These are phyloP conservation scores for Sporothrix pseudoabietina DNA, from an alignment of 2,329 filamentous ascomycete genomes.

Conservation along the genomic window DNA sequence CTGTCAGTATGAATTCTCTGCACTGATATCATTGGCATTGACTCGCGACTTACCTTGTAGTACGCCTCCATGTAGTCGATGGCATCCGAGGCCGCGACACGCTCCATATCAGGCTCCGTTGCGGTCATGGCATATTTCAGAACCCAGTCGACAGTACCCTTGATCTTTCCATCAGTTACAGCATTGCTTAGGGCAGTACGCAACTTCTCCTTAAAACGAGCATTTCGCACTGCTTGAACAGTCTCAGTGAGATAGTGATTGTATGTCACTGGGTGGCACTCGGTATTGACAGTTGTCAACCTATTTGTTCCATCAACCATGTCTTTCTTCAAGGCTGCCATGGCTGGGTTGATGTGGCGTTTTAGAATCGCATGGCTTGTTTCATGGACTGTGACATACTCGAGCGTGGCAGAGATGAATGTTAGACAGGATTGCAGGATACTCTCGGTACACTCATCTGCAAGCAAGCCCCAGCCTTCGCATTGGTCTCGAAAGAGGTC, in stretches of 20 bases:
- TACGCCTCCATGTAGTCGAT: slow-evolving; percentile 49
- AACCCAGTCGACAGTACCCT: not conserved
- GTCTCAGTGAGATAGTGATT: slow-evolving; percentile 44
- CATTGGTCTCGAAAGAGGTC: slow-evolving; percentile 43
- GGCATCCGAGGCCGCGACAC: slow-evolving; percentile 44
- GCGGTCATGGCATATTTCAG: not conserved
- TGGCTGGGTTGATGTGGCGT: slow-evolving; percentile 34
- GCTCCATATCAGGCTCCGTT: slow-evolving; percentile 42
- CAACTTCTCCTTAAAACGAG: slow-evolving; percentile 12
- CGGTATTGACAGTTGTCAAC: slow-evolving; percentile 38
- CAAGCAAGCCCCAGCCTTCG: slow-evolving; percentile 39
- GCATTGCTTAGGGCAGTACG: not conserved
- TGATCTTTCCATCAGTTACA: not conserved
- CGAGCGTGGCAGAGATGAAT: slow-evolving; percentile 35
- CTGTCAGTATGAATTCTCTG: too few species aligned
- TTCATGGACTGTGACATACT: slow-evolving; percentile 34
- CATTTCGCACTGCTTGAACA: slow-evolving; percentile 40
- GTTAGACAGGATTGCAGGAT: slow-evolving; percentile 35
- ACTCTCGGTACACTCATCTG: slow-evolving; percentile 31
- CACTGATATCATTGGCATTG: too few species aligned
- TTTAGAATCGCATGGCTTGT: slow-evolving; percentile 34
- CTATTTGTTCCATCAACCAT: slow-evolving; percentile 36
- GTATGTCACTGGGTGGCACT: slow-evolving; percentile 46
- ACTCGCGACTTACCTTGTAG: slow-evolving; percentile 44
- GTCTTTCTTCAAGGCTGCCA: slow-evolving; percentile 34